Evolutionary conservation across 2,329 filamentous ascomycete genomes (phyloP).

Genomic region (Magnaporthiopsis incrustans): DNA sequence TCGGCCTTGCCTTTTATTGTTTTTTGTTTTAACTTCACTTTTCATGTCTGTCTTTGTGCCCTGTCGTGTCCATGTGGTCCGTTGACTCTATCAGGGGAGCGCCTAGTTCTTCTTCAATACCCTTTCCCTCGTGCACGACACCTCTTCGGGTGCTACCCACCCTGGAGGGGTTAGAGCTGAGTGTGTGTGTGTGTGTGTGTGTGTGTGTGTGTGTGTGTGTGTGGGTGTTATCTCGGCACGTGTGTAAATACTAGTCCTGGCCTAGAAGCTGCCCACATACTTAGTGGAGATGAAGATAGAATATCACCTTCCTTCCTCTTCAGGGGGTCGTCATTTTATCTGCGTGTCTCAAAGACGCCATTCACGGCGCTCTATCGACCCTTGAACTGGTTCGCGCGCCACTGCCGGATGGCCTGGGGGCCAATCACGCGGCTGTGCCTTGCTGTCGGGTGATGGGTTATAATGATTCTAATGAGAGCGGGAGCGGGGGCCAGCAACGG

Average conservation of each 20-base stretch:
- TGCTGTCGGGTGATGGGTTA: conserved; percentile 5
- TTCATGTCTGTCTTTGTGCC: background rate
- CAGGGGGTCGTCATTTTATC: background rate
- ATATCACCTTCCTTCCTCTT: background rate
- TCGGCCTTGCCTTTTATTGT: too few species aligned
- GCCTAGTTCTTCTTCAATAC: background rate
- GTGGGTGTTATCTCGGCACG: too few species aligned
- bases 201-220: too few species aligned
- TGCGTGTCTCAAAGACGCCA: too few species aligned
- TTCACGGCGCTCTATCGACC: too few species aligned
- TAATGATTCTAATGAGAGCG: background rate
- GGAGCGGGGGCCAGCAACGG: too few species aligned
- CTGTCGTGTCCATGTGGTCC: background rate
- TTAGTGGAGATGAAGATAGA: background rate
- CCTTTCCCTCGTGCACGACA: background rate
- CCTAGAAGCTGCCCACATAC: too few species aligned
- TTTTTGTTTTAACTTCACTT: background rate
- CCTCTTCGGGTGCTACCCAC: background rate
- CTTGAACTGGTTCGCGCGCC: too few species aligned
- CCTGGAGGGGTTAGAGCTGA: background rate
- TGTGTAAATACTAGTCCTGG: too few species aligned
- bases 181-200: too few species aligned
- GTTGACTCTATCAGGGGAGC: background rate
- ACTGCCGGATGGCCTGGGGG: background rate
- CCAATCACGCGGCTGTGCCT: conserved; percentile 7